Evolutionary conservation across 1,284 basidiomycete species (phyloP).

Genomic region (Spongispora temasekensis): DNA sequence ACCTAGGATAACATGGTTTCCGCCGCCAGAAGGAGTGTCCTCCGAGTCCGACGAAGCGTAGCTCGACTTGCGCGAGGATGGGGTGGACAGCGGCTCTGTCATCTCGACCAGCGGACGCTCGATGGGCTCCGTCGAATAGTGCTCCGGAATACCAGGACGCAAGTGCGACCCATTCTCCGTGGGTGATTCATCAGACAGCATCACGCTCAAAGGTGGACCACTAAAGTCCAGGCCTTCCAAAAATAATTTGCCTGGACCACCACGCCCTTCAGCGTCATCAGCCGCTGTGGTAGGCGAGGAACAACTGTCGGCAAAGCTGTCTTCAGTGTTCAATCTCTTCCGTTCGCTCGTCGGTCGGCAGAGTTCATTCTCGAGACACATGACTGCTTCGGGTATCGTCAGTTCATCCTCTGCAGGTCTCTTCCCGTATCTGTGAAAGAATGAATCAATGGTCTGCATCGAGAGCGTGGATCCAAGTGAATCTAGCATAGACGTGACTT

Average conservation of each 20-base stretch:
- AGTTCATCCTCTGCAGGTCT: constrained; percentile 71
- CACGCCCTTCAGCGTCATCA: constrained; percentile 23
- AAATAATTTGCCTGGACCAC: constrained; percentile 22
- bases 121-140: constrained; percentile 45
- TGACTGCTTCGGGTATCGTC: constrained; percentile 77
- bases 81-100: constrained; percentile 26
- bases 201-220: constrained; percentile 46
- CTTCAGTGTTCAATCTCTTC: constrained; percentile 53
- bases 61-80: constrained; percentile 34
- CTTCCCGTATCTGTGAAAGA: constrained; percentile 77
- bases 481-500: constrained; percentile 96
- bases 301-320: constrained; percentile 35
- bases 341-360: constrained; percentile 72
- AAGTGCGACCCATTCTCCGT: constrained; percentile 11
- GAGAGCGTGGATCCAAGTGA: constrained; percentile 94
- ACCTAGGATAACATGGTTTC: background rate
- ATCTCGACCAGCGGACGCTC: constrained; percentile 45
- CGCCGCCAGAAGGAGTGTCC: constrained; percentile 32
- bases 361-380: constrained; percentile 80
- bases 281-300: constrained; percentile 49
- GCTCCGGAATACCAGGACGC: constrained; percentile 20
- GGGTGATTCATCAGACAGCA: constrained; percentile 29
- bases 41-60: constrained; percentile 48
- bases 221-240: constrained; percentile 67
- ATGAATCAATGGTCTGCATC: constrained; percentile 73